Base-by-base conservation (phyloP, 768 basidiomycete genomes). In the Lentinula boryana region DNA sequence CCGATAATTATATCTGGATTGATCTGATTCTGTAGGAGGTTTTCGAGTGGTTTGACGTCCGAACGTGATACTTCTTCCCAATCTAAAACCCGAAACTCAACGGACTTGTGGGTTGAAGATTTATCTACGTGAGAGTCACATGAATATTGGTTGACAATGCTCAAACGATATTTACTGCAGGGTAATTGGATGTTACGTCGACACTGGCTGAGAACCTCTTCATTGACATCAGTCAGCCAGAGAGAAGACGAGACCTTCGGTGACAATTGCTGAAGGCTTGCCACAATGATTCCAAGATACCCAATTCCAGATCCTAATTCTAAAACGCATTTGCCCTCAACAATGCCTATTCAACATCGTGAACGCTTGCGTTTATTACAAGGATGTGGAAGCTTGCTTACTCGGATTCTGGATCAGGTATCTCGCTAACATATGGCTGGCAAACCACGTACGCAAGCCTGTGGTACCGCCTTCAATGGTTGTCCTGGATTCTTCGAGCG, bases 271-370 rank as follows among this genome's bases (percentile, higher is more conserved):
- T 93, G 91, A 15, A 91, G 69, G 46, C 76, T 76, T 0, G 83
- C 84, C 33, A 84, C 69, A 6, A 91, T 70, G 41, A 83, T 80
- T 4, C 89, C 91, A 15, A 92, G 74, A 65, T 91, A 87, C n/a
- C 91, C 91, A 3, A 79, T 76, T 1, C 91, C 91, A 5, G 84
- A 86, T 10, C 91, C 91, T 1, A 93, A 76, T 68, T 93, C 91
- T 9, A 93, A 78, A 6, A 91, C 76, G 16, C 76, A 71, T 65
- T 78, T 77, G 10, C 69, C 64, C 18, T 63, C 35, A 60, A 56
- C 46, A 8, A 50, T 36, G 33, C 32, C 43, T 58, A 16, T 57
- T 16, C 12, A 27, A 35, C 6, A 16, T 38, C n/a, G 66, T 62
- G 35, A 68, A 41, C 40, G 62, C 57, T 55, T 23, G 18, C 8